A percentile compares a stretch with the other conserved stretches of the same genome.
Conservation (phyloP, 768 basidiomycete species). For the Auriscalpium vulgare region DNA sequence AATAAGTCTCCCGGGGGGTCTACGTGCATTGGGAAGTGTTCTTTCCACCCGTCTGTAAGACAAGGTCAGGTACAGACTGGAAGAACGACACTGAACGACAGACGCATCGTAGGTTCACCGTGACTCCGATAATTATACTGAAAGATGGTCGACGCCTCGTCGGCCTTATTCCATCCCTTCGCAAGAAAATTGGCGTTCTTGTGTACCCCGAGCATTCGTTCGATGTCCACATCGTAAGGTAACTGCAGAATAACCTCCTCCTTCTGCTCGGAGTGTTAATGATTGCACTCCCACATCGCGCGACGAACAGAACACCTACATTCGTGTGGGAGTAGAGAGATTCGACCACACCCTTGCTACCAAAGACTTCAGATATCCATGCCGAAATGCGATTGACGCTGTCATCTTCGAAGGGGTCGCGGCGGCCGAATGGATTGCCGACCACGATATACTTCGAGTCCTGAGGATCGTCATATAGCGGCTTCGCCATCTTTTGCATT, state of each 20-base stretch:
- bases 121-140: slow-evolving; percentile 5
- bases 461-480: slow-evolving; percentile 7
- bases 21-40: background rate
- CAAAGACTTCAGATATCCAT: slow-evolving; percentile 7
- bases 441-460: slow-evolving; percentile 9
- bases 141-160: slow-evolving; percentile 2
- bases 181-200: slow-evolving; percentile 4
- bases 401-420: background rate
- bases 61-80: background rate
- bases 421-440: slow-evolving; percentile 6
- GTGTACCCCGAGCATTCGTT: slow-evolving; percentile 8
- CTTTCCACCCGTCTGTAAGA: slow-evolving; percentile 9
- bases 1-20: background rate
- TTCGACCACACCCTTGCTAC: slow-evolving; percentile 10
- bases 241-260: slow-evolving; percentile 11
- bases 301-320: background rate
- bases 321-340: background rate
- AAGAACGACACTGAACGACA: background rate
- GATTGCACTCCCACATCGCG: too few relatives aligned
- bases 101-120: slow-evolving; percentile 11
- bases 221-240: background rate
- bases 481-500: slow-evolving; percentile 10
- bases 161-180: background rate
- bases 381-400: slow-evolving; percentile 7
- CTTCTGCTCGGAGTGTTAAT: slow-evolving; percentile 1